Evolutionary conservation across 345 rosid genomes (phyloP).

Genomic region (Draba incana): DNA sequence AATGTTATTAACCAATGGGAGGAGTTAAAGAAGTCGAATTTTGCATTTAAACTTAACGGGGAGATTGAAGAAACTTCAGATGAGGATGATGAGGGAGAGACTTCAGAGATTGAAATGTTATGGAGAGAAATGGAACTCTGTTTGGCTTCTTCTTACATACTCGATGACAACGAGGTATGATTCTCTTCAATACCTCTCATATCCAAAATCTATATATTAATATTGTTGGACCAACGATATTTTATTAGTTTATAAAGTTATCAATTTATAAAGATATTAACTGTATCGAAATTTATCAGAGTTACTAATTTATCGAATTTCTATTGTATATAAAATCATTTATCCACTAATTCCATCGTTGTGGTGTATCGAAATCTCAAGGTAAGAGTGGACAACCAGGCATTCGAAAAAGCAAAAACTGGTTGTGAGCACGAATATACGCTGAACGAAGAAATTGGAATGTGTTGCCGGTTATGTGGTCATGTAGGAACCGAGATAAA

Average conservation of each 20-base stretch:
- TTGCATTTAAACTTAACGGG: constrained; percentile 21
- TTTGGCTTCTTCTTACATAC: constrained; percentile 73
- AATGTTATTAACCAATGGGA: constrained; percentile 72
- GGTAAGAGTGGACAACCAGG: constrained; percentile 51
- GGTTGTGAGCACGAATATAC: constrained; percentile 66
- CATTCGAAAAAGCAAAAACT: constrained; percentile 44
- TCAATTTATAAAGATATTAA: too few species aligned
- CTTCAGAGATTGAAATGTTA: constrained; percentile 71
- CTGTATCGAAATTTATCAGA: too few species aligned
- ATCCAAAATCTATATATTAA: neutral
- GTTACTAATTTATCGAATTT: too few species aligned
- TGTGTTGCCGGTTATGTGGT: constrained; percentile 71
- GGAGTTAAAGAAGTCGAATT: constrained; percentile 57
- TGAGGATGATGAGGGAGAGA: constrained; percentile 61
- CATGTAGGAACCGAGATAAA: constrained; percentile 72
- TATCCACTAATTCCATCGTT: neutral
- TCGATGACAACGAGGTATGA: constrained; percentile 76
- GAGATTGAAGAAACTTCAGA: constrained; percentile 42
- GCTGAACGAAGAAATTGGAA: constrained; percentile 81
- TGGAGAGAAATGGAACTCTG: constrained; percentile 93
- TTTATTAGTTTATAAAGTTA: too few species aligned
- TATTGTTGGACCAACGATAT: too few species aligned
- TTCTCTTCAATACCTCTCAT: neutral
- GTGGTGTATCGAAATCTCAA: constrained; percentile 34
- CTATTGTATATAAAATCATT: neutral